A percentile compares a stretch with the other conserved stretches of the same genome.
Evolutionary conservation across 495 filamentous ascomycete species (phyloP).

Genomic region (Penicillium salamii): DNA sequence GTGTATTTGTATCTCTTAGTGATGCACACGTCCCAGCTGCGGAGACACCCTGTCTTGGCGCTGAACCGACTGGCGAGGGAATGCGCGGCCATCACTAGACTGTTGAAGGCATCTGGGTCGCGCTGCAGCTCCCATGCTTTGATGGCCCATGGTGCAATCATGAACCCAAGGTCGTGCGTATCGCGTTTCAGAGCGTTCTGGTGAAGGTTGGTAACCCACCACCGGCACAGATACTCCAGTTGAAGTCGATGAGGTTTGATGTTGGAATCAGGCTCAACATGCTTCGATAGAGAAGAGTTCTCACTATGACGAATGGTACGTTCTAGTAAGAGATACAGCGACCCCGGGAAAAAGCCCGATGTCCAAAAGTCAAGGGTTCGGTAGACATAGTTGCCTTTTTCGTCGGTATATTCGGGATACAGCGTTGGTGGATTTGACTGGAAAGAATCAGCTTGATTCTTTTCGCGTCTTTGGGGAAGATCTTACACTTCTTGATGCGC

Average conservation of each 20-base stretch:
- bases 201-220: conserved; percentile 36
- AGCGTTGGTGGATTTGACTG: conserved; percentile 18
- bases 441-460: background rate
- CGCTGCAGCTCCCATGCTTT: conserved; percentile 35
- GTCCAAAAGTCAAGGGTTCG: conserved; percentile 34
- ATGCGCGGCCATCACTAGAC: conserved; percentile 32
- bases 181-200: conserved; percentile 30
- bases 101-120: conserved; percentile 27
- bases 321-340: conserved; percentile 33
- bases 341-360: conserved; percentile 39
- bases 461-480: background rate
- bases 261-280: background rate
- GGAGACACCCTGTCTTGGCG: conserved; percentile 27
- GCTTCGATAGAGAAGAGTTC: background rate
- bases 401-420: conserved; percentile 29
- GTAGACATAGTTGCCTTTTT: conserved; percentile 28
- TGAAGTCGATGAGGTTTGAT: conserved; percentile 15
- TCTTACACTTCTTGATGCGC: conserved; percentile 14
- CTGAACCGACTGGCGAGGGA: conserved; percentile 37
- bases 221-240: conserved; percentile 30
- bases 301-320: conserved; percentile 4
- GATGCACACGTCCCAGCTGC: conserved; percentile 37
- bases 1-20: conserved; percentile 33
- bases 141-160: conserved; percentile 38
- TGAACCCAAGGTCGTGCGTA: conserved; percentile 48